These are phyloP conservation scores for Irpex rosettiformis DNA, from an alignment of 1,284 basidiomycete genomes.

Conservation along the genomic window DNA sequence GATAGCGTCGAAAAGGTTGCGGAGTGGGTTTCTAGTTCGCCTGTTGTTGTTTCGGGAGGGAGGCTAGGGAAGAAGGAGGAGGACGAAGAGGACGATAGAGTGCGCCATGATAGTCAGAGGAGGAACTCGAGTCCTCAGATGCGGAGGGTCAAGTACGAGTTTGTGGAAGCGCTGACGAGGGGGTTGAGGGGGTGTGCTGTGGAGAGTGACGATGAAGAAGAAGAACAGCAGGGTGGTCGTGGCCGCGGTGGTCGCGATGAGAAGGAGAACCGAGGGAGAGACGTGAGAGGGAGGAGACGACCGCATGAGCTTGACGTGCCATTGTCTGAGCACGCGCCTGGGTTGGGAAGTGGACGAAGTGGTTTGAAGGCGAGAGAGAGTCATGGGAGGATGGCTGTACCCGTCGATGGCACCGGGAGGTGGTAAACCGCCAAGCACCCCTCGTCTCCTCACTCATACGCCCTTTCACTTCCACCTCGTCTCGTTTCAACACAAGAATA, in stretches of 20 bases:
- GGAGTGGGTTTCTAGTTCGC: constrained; percentile 32
- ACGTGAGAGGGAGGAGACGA: constrained; percentile 23
- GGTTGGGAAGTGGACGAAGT: constrained; percentile 27
- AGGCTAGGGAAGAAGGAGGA: too few relatives aligned
- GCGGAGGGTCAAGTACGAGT: constrained; percentile 23
- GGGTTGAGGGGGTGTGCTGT: constrained; percentile 20
- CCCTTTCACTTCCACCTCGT: not conserved
- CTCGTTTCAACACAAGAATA: too few relatives aligned
- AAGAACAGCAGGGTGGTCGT: constrained; percentile 7
- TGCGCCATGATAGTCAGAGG: too few relatives aligned
- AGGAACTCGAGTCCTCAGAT: constrained; percentile 26
- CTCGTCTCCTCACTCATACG: not conserved
- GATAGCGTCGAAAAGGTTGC: constrained; percentile 32
- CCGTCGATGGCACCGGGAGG: not conserved
- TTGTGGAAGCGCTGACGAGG: constrained; percentile 12
- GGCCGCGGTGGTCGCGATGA: constrained; percentile 4
- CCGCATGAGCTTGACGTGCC: constrained; percentile 24
- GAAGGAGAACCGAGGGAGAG: not conserved
- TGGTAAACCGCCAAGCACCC: not conserved
- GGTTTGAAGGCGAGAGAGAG: constrained; percentile 23
- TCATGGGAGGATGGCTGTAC: not conserved
- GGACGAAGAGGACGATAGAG: too few relatives aligned
- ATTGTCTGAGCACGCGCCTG: constrained; percentile 20
- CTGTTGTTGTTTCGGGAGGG: too few relatives aligned
- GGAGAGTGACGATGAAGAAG: constrained; percentile 18